Base-by-base conservation (phyloP, 1,284 basidiomycete species). In the Ceratobasidium theobromae region DNA sequence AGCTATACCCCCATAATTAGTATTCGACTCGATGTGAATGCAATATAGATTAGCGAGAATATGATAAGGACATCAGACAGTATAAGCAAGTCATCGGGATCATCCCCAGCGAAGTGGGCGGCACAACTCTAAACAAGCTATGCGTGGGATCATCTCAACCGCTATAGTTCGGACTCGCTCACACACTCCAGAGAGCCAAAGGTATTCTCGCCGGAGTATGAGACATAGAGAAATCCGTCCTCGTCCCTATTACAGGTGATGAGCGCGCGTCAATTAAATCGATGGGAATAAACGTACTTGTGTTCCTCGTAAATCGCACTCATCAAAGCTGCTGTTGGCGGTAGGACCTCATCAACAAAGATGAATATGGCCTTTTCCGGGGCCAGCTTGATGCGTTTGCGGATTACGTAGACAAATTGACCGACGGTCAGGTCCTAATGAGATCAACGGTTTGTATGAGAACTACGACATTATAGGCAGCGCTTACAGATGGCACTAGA, bases 281-380 rank as follows among this genome's bases (percentile, higher is more conserved):
- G 41, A 11, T 54, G 45, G 27, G 9, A 30, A 32, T n/a, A n/a
- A 33, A 83, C 90, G 74, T 70, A 95, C 94, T 97, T 97, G 85
- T 99, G 96, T 79, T 99, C 97, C 79, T 99, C 97, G 76, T 99
- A 99, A 75, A 99, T 98, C 55, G 94, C 89, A 75, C 93, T 95
- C 97, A 99, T 99, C 57, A 98, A 82, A 4, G 97, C 96, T 21
- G 96, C 96, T 1, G 97, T 98, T 52, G 97, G 96, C 60, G 97
- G 97, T 43, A 99, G 84, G 66, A 99, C 94, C 77, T 99, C 97
- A 74, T 99, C 95, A 53, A 98, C 95, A 74, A 98, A 98, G 78
- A 98, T 97, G 81, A 98, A 98, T 79, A 98, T 98, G 33, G 97
- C 97, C 81, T 98, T 98, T 85, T 99, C 97, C 16, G 97, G 96